Percentiles rank a stretch among this genome's conserved stretches.
These are phyloP conservation scores for Pichia kudriavzevii DNA, from an alignment of 1,139 yeast species.

Conservation along the genomic window DNA sequence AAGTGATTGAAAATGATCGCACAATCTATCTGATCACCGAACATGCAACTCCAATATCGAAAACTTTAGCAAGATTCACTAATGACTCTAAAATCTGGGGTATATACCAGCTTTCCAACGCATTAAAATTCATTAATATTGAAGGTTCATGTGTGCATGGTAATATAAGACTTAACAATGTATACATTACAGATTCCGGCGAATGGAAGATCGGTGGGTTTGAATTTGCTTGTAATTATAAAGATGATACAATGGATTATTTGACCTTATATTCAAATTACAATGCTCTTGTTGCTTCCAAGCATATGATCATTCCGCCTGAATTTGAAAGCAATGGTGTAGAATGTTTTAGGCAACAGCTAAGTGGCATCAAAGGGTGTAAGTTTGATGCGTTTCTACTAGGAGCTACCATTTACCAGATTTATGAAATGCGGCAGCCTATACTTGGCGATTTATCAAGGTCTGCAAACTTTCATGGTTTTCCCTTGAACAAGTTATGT, in stretches of 20 bases:
- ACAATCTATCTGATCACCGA: slow-evolving; percentile 71
- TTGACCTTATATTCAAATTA: slow-evolving; percentile 3
- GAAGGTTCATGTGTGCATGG: slow-evolving; percentile 66
- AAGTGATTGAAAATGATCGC: slow-evolving; percentile 59
- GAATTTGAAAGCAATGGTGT: slow-evolving; percentile 22
- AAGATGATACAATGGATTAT: slow-evolving; percentile 27
- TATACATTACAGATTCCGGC: slow-evolving; percentile 61
- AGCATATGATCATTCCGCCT: slow-evolving; percentile 19
- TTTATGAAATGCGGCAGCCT: slow-evolving; percentile 33
- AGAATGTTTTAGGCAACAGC: slow-evolving; percentile 12
- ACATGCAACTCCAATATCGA: slow-evolving; percentile 52
- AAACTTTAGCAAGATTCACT: not conserved
- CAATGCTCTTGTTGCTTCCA: slow-evolving; percentile 1
- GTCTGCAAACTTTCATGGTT: slow-evolving; percentile 10
- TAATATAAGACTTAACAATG: slow-evolving; percentile 46
- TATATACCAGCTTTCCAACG: slow-evolving; percentile 45
- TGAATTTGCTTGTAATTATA: slow-evolving; percentile 52
- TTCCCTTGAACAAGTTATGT: slow-evolving; percentile 31
- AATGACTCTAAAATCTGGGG: slow-evolving; percentile 32
- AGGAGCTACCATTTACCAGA: slow-evolving; percentile 47
- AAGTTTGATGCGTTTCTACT: slow-evolving; percentile 59
- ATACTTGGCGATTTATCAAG: slow-evolving; percentile 10
- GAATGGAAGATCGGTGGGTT: slow-evolving; percentile 86
- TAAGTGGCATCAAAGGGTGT: slow-evolving; percentile 26
- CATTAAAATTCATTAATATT: slow-evolving; percentile 54